A percentile compares a stretch with the other conserved stretches of the same genome.
These are phyloP conservation scores for Mrakia gelida DNA, from an alignment of 768 basidiomycete genomes.

Conservation along the genomic window DNA sequence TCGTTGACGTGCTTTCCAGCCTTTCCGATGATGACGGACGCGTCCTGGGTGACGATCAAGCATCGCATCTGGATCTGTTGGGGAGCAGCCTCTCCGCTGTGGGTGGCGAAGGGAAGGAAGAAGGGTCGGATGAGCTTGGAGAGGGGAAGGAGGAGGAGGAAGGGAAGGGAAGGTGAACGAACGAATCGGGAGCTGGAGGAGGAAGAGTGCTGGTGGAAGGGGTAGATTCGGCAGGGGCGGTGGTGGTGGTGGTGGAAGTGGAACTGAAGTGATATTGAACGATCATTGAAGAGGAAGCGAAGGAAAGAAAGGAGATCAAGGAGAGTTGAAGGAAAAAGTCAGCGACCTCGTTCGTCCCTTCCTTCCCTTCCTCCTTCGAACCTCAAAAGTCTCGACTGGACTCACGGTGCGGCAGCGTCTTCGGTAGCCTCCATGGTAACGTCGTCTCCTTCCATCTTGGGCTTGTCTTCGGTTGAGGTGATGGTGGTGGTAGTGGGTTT, in stretches of 20 bases:
- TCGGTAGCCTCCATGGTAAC: conserved; percentile 23
- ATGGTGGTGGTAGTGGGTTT: conserved; percentile 2
- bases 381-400: too few species aligned
- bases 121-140: background rate
- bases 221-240: conserved; percentile 4
- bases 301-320: too few species aligned
- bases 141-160: background rate
- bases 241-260: background rate
- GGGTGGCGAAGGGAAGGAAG: background rate
- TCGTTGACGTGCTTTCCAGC: conserved; percentile 95
- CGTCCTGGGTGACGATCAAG: conserved; percentile 97
- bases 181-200: conserved; percentile 17
- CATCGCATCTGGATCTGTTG: conserved; percentile 86
- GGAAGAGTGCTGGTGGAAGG: conserved; percentile 15
- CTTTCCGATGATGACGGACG: conserved; percentile 97
- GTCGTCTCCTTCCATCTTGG: conserved; percentile 30
- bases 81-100: conserved; percentile 39
- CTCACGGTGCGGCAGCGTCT: background rate
- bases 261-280: background rate
- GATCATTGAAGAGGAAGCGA: background rate
- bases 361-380: background rate
- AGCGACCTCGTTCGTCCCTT: background rate
- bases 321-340: background rate
- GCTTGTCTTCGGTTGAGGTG: background rate
- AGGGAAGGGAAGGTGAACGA: background rate